Conservation (phyloP, 495 filamentous ascomycete genomes). For the Neurospora tetraspora region DNA sequence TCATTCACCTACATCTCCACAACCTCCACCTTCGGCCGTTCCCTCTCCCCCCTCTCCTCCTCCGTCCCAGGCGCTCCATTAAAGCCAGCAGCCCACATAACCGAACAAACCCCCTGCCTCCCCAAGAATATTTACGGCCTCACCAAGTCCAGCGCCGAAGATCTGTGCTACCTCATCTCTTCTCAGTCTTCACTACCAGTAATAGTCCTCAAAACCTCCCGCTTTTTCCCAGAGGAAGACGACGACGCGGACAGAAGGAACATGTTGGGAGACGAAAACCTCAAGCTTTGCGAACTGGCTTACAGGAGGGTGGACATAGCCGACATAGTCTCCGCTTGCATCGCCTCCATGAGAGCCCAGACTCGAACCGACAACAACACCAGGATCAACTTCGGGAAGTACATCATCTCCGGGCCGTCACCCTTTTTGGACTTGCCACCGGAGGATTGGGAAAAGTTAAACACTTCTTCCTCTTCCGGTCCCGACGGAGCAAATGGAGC, state of each 20-base stretch:
- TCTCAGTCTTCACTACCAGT: slow-evolving; percentile 4
- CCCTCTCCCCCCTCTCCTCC: slow-evolving; percentile 7
- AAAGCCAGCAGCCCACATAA: slow-evolving; percentile 16
- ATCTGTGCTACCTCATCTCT: slow-evolving; percentile 14
- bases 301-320: slow-evolving; percentile 20
- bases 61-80: slow-evolving; percentile 2
- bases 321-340: slow-evolving; percentile 17
- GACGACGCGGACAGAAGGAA: slow-evolving; percentile 11
- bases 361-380: neutral
- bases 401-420: slow-evolving; percentile 17
- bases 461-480: neutral
- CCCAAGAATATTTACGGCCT: slow-evolving; percentile 26
- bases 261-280: slow-evolving; percentile 12
- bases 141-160: slow-evolving; percentile 21
- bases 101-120: slow-evolving; percentile 9
- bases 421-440: slow-evolving; percentile 1
- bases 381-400: slow-evolving; percentile 9
- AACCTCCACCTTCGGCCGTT: slow-evolving; percentile 20
- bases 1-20: slow-evolving; percentile 22
- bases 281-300: slow-evolving; percentile 23
- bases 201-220: slow-evolving; percentile 16
- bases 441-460: neutral
- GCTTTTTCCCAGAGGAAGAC: slow-evolving; percentile 25
- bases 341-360: slow-evolving; percentile 1
- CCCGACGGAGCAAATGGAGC: neutral